phyloP scores from a whole-genome alignment of 306 rosid species.

The Dryas drummondii region DNA sequence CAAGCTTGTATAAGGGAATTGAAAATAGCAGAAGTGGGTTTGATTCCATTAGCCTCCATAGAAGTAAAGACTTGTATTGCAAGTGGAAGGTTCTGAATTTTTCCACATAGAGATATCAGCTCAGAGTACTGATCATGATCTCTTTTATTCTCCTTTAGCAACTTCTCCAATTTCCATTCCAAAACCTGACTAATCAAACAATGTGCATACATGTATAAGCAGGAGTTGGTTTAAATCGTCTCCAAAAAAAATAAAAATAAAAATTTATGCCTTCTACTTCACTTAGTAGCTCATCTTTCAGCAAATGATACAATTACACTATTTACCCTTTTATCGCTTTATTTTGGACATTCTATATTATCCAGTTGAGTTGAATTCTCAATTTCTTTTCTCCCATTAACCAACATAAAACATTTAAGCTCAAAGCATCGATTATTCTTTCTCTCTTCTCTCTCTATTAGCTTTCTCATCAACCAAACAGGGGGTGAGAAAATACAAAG shows the following conservation, averaged over 20 bases:
- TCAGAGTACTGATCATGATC: constrained; percentile 43
- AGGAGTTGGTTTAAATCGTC: background rate
- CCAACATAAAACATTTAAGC: background rate
- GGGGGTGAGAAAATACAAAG: background rate
- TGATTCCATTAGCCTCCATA: constrained; percentile 60
- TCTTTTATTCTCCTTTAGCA: constrained; percentile 45
- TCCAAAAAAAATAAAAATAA: background rate
- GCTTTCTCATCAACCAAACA: constrained; percentile 6
- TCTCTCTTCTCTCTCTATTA: background rate
- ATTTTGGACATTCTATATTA: background rate
- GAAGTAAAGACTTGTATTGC: constrained; percentile 59
- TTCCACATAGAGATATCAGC: constrained; percentile 56
- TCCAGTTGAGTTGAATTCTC: background rate
- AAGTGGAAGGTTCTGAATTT: constrained; percentile 37
- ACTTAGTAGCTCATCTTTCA: no score
- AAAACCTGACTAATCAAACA: constrained; percentile 49
- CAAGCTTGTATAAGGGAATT: constrained; percentile 63
- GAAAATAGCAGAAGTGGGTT: constrained; percentile 48
- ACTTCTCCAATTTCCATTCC: constrained; percentile 73
- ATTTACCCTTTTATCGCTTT: background rate
- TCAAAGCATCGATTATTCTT: no score
- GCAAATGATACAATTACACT: background rate
- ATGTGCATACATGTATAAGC: background rate
- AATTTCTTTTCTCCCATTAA: background rate
- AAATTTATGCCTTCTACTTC: background rate